These are phyloP conservation scores for Candida mattraensis DNA, from an alignment of 805 yeast species.

Conservation along the genomic window DNA sequence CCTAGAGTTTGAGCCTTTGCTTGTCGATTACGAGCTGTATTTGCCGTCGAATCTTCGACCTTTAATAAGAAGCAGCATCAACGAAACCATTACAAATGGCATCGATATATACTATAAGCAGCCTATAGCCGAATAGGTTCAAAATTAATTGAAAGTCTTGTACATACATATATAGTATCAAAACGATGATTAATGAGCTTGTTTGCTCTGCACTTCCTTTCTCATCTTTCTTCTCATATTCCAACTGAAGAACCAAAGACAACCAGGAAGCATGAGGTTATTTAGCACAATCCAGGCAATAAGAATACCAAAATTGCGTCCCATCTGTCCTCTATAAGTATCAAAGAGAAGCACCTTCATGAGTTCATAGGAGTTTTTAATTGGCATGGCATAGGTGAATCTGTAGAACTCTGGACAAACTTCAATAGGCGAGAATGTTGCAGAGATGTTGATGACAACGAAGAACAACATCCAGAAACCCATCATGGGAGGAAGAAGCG, in stretches of 20 bases:
- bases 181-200: too few relatives aligned
- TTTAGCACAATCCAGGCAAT: constrained; percentile 60
- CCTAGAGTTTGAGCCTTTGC: constrained; percentile 8
- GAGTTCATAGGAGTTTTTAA: constrained; percentile 63
- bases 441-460: constrained; percentile 67
- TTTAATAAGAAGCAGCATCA: constrained; percentile 11
- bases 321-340: constrained; percentile 56
- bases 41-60: constrained; percentile 12
- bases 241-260: constrained; percentile 42
- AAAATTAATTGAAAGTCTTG: too few relatives aligned
- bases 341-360: constrained; percentile 58
- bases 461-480: constrained; percentile 74
- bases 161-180: too few relatives aligned
- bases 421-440: constrained; percentile 66
- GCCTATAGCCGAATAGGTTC: too few relatives aligned
- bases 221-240: constrained; percentile 30
- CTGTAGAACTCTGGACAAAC: constrained; percentile 56
- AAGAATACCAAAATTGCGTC: constrained; percentile 59
- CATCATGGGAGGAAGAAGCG: constrained; percentile 58
- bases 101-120: not conserved
- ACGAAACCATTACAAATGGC: constrained; percentile 1
- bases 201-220: constrained; percentile 4
- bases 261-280: constrained; percentile 43
- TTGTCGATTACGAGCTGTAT: constrained; percentile 9
- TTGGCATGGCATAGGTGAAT: constrained; percentile 69